phyloP scores from a whole-genome alignment of 305 asterid genomes.

The Fraxinus greggii region DNA sequence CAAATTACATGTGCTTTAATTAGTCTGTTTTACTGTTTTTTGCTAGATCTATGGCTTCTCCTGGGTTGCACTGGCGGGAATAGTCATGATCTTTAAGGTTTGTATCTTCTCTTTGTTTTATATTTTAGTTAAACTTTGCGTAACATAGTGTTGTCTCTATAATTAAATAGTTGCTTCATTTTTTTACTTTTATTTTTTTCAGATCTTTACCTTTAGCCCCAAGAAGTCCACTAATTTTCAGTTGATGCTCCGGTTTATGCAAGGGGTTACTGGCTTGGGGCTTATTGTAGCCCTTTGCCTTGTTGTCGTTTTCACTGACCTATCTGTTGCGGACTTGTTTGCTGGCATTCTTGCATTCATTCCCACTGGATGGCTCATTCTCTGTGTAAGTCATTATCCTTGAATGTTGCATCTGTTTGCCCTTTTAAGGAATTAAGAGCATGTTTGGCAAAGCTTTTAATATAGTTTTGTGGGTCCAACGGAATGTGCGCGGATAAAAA shows the following conservation, averaged over 20 bases:
- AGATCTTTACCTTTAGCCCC: constrained; percentile 85
- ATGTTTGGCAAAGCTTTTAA: background rate
- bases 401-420: constrained; percentile 10
- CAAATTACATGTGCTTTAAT: background rate
- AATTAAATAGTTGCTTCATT: constrained; percentile 10
- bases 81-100: constrained; percentile 87
- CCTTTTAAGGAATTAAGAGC: background rate
- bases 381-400: constrained; percentile 63
- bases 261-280: constrained; percentile 83
- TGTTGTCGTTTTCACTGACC: constrained; percentile 63
- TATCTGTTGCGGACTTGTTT: constrained; percentile 76
- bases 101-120: constrained; percentile 23
- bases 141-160: background rate
- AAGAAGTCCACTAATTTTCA: constrained; percentile 82
- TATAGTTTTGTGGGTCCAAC: background rate
- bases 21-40: constrained; percentile 21
- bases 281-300: constrained; percentile 80
- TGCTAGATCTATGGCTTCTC: constrained; percentile 87
- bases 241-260: constrained; percentile 86
- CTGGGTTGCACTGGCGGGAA: constrained; percentile 82
- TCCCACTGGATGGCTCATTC: constrained; percentile 93
- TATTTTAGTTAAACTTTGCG: background rate
- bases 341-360: constrained; percentile 93
- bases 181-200: constrained; percentile 22
- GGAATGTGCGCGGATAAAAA: background rate